A percentile compares a stretch with the other conserved stretches of the same genome.
These are phyloP conservation scores for Penicillium rolfsii DNA, from an alignment of 2,329 filamentous ascomycete species.

Conservation along the genomic window DNA sequence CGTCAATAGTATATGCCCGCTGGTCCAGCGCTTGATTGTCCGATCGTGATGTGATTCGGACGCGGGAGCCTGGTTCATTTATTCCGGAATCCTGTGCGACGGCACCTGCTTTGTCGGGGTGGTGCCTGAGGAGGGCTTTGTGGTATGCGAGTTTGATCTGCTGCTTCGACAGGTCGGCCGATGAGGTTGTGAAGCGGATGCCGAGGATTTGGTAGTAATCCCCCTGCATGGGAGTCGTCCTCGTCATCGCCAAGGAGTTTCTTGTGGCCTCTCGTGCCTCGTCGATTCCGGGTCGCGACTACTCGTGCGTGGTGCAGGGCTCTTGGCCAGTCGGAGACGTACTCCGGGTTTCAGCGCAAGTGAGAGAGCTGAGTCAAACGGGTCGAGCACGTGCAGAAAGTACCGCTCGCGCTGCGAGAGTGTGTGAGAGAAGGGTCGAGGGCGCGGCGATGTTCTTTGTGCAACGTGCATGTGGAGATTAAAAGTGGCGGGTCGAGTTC, in stretches of 20 bases:
- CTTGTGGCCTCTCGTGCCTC: neutral
- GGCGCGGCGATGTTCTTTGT: neutral
- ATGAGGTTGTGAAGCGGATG: constrained; percentile 37
- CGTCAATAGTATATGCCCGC: constrained; percentile 54
- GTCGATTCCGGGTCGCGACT: neutral
- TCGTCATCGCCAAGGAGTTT: constrained; percentile 12
- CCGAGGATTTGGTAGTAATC: constrained; percentile 48
- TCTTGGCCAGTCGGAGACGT: neutral
- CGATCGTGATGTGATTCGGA: neutral
- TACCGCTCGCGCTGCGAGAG: neutral
- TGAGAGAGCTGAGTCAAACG: neutral
- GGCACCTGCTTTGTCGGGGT: constrained; percentile 59
- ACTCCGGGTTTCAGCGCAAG: neutral
- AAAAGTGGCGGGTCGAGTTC: neutral
- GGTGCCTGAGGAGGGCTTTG: constrained; percentile 58
- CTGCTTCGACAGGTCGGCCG: constrained; percentile 38
- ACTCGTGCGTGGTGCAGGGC: neutral
- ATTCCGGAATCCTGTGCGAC: constrained; percentile 19
- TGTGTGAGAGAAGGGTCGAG: neutral
- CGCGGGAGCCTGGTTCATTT: neutral
- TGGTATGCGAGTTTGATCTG: constrained; percentile 61
- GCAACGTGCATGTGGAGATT: neutral
- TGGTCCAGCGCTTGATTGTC: neutral
- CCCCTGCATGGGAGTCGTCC: constrained; percentile 11
- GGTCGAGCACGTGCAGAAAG: neutral